These are phyloP conservation scores for Colletotrichum viniferum DNA, from an alignment of 2,329 filamentous ascomycete species.

Conservation along the genomic window DNA sequence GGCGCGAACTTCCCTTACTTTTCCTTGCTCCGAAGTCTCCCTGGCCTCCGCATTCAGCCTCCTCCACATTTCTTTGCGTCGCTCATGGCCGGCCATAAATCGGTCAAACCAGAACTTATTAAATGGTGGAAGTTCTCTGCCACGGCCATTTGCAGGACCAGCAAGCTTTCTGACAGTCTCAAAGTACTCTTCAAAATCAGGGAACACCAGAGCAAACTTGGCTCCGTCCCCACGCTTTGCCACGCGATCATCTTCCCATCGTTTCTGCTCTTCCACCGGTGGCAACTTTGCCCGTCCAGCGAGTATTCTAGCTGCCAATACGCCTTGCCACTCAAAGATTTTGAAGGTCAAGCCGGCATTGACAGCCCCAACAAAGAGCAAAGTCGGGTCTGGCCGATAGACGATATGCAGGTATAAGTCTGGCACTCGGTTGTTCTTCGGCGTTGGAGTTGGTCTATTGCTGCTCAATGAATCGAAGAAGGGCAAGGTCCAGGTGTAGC, in stretches of 20 bases:
- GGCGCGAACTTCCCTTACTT: not conserved
- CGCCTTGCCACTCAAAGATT: slow-evolving; percentile 72
- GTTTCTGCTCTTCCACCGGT: slow-evolving; percentile 46
- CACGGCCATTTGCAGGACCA: slow-evolving; percentile 49
- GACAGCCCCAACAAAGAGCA: slow-evolving; percentile 64
- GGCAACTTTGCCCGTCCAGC: slow-evolving; percentile 58
- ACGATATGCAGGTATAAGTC: slow-evolving; percentile 63
- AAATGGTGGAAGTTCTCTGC: slow-evolving; percentile 50
- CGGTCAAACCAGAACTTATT: slow-evolving; percentile 48
- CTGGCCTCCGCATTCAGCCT: slow-evolving; percentile 43
- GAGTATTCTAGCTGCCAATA: slow-evolving; percentile 62
- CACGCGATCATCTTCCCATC: slow-evolving; percentile 64
- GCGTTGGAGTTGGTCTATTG: not conserved
- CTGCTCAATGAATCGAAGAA: slow-evolving; percentile 48
- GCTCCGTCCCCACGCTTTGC: slow-evolving; percentile 58
- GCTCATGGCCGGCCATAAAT: slow-evolving; percentile 60
- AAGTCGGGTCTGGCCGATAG: slow-evolving; percentile 54
- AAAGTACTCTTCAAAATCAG: slow-evolving; percentile 70
- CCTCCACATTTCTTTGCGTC: slow-evolving; percentile 62
- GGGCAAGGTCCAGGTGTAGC: slow-evolving; percentile 67
- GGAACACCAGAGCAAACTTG: slow-evolving; percentile 61
- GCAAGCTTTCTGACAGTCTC: slow-evolving; percentile 56
- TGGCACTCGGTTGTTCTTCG: slow-evolving; percentile 59
- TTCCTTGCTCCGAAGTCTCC: not conserved
- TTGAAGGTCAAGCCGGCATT: slow-evolving; percentile 67